phyloP scores from a whole-genome alignment of 495 filamentous ascomycete species.

The Ramalina peruviana region DNA sequence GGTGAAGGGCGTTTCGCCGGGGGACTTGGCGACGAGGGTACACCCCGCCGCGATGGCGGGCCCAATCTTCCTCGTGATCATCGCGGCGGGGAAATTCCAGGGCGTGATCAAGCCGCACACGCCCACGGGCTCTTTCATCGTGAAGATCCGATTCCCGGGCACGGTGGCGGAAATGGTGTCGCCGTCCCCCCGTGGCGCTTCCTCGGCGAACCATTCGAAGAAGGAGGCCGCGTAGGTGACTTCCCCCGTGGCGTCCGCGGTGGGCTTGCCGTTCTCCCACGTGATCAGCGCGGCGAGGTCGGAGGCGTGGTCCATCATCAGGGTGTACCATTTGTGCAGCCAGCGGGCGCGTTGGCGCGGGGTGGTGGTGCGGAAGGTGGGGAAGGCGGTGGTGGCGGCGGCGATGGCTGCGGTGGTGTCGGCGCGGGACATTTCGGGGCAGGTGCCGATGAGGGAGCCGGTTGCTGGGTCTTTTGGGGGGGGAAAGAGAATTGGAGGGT shows the following conservation, averaged over 20 bases:
- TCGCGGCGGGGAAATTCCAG: slow-evolving; percentile 91
- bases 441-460: slow-evolving; percentile 63
- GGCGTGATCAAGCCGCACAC: slow-evolving; percentile 93
- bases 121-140: slow-evolving; percentile 75
- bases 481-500: not conserved
- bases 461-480: slow-evolving; percentile 55
- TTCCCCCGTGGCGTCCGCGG: slow-evolving; percentile 57
- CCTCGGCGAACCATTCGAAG: slow-evolving; percentile 69
- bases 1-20: slow-evolving; percentile 76
- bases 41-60: slow-evolving; percentile 75
- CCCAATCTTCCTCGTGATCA: slow-evolving; percentile 82
- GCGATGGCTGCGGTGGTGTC: slow-evolving; percentile 71
- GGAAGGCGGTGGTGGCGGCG: slow-evolving; percentile 61
- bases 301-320: slow-evolving; percentile 75
- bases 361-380: slow-evolving; percentile 57
- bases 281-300: slow-evolving; percentile 87
- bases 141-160: slow-evolving; percentile 60
- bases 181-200: slow-evolving; percentile 56
- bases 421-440: slow-evolving; percentile 61
- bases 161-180: slow-evolving; percentile 61
- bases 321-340: slow-evolving; percentile 79
- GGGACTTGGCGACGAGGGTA: slow-evolving; percentile 74
- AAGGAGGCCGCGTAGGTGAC: slow-evolving; percentile 59
- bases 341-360: slow-evolving; percentile 70
- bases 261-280: slow-evolving; percentile 64